phyloP scores from a whole-genome alignment of 2,329 filamentous ascomycete genomes.

The Microdochium nivale region DNA sequence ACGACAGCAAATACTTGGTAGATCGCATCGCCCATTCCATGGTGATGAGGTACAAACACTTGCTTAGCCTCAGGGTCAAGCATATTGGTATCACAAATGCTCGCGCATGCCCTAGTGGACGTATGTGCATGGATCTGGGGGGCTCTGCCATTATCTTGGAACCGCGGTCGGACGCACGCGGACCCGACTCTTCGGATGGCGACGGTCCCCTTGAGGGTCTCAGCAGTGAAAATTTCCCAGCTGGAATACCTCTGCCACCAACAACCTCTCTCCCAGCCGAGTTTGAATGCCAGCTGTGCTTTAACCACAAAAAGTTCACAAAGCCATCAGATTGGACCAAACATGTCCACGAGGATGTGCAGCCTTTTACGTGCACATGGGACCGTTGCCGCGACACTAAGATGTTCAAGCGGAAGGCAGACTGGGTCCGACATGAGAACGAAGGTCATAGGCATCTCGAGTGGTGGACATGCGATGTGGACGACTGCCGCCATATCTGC shows the following conservation, averaged over 20 bases:
- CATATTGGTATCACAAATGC: constrained; percentile 52
- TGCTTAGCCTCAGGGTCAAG: constrained; percentile 62
- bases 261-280: constrained; percentile 70
- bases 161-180: constrained; percentile 48
- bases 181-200: constrained; percentile 52
- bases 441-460: constrained; percentile 84
- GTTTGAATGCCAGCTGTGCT: constrained; percentile 86
- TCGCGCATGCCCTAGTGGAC: constrained; percentile 48
- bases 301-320: constrained; percentile 72
- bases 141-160: constrained; percentile 57
- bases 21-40: constrained; percentile 81
- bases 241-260: constrained; percentile 74
- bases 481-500: constrained; percentile 74
- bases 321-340: constrained; percentile 97
- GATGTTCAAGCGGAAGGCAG: constrained; percentile 90
- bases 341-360: constrained; percentile 87
- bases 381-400: constrained; percentile 74
- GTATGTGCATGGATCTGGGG: constrained; percentile 57
- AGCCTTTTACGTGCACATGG: constrained; percentile 91
- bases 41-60: constrained; percentile 65
- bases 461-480: constrained; percentile 80
- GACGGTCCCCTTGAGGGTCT: constrained; percentile 62
- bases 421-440: constrained; percentile 92
- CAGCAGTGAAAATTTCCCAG: constrained; percentile 69
- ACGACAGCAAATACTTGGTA: constrained; percentile 50